Base-by-base conservation (phyloP, 2,329 filamentous ascomycete species). In the Neonectria hederae region DNA sequence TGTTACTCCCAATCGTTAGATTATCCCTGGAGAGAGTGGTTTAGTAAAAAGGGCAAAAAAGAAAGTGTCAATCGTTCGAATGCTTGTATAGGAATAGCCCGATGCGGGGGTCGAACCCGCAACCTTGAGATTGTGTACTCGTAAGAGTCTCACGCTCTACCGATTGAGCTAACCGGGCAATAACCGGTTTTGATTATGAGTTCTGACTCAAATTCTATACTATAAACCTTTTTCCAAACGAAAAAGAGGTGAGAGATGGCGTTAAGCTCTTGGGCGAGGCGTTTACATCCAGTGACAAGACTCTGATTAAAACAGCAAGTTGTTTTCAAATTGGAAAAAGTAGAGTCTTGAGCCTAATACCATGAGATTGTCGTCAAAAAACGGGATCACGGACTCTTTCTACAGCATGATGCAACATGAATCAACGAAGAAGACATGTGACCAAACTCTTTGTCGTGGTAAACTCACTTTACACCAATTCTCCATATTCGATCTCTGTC, bases 71-170 rank as follows among this genome's bases (percentile, higher is more conserved):
- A 66, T 66, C 64, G 28, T 48, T 21, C 42, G 28, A 42, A 57
- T 63, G 28, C 28, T 55, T 45, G 60, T 70, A 75, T 76, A 76
- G 74, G 75, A 76, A 76, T 40, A 77, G 75, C 76, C 76, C 76
- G 71, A 77, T 74, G 76, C 75, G 76, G 77, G 76, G 77, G 75
- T 83, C 81, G 82, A 84, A 85, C 84, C 82, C 81, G 80, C 81
- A 83, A 80, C 81, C 82, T 84, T 83, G 81, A 84, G 83, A 83
- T 84, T 35, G 67, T 69, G 69, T 69, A 70, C 69, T 72, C 67
- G 21, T 86, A 86, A 87, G 88, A 90, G 88, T 89, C 87, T 89
- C 84, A 89, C 87, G 87, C 87, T 90, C 88, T 90, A 89, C 77
- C 76, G 76, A 78, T 78, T 78, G 76, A 78, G 76, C 76, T 78